These are phyloP conservation scores for Termitomyces bulborhizus DNA, from an alignment of 768 basidiomycete genomes.

Conservation along the genomic window DNA sequence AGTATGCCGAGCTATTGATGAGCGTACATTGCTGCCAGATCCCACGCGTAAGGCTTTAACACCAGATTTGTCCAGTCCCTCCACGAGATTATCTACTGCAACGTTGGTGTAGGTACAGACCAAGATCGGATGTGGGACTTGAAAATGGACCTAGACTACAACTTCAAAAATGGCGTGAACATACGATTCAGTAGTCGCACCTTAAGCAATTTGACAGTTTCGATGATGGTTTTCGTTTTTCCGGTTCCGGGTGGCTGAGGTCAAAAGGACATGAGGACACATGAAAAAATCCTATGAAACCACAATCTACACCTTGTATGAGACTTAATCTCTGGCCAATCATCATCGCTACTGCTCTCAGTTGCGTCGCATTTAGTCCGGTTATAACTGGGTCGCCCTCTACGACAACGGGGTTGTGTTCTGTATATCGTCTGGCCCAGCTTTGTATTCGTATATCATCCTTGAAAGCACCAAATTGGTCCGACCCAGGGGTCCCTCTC, in stretches of 20 bases:
- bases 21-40: slow-evolving; percentile 50
- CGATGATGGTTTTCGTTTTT: slow-evolving; percentile 90
- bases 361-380: slow-evolving; percentile 70
- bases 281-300: neutral
- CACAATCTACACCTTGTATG: slow-evolving; percentile 72
- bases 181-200: slow-evolving; percentile 21
- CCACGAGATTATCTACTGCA: slow-evolving; percentile 87
- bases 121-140: slow-evolving; percentile 77
- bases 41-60: slow-evolving; percentile 78
- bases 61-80: slow-evolving; percentile 55
- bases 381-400: slow-evolving; percentile 73
- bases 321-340: slow-evolving; percentile 72
- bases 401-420: slow-evolving; percentile 50
- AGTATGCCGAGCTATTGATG: slow-evolving; percentile 48
- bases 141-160: slow-evolving; percentile 56
- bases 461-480: slow-evolving; percentile 47
- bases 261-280: slow-evolving; percentile 1
- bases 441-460: slow-evolving; percentile 73
- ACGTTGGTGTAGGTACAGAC: slow-evolving; percentile 95
- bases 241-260: slow-evolving; percentile 84
- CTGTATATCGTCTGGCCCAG: slow-evolving; percentile 71
- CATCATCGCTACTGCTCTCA: slow-evolving; percentile 81
- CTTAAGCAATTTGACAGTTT: slow-evolving; percentile 77
- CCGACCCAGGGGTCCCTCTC: slow-evolving; percentile 5
- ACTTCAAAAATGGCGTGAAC: neutral